A percentile compares a stretch with the other conserved stretches of the same genome.
These are phyloP conservation scores for Lumnitzera littorea DNA, from an alignment of 345 rosid genomes.

Conservation along the genomic window DNA sequence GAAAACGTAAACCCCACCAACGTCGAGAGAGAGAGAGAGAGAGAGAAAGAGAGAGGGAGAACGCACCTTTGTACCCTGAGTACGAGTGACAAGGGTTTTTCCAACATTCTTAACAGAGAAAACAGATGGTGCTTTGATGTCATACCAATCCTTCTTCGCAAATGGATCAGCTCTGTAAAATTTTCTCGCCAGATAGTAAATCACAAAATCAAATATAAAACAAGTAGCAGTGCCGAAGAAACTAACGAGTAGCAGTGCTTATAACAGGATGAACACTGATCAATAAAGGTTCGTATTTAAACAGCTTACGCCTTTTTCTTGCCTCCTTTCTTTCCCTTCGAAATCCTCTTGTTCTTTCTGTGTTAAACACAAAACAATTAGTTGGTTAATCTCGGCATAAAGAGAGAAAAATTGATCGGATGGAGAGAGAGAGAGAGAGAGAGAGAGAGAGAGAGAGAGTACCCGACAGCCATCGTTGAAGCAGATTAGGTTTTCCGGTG, in stretches of 20 bases:
- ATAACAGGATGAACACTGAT: no score
- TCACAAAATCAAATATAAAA: background rate
- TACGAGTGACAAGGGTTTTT: slow-evolving; percentile 83
- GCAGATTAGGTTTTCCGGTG: background rate
- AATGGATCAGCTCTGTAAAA: slow-evolving; percentile 69
- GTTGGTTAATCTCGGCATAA: background rate
- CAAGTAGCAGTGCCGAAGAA: background rate
- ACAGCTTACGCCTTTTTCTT: slow-evolving; percentile 87
- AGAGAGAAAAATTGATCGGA: background rate
- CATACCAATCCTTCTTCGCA: slow-evolving; percentile 98
- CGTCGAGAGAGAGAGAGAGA: background rate
- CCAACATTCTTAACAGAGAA: slow-evolving; percentile 65
- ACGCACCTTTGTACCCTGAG: slow-evolving; percentile 91
- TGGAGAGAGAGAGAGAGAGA: background rate
- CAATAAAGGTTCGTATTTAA: background rate
- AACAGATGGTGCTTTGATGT: slow-evolving; percentile 83
- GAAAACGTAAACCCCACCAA: background rate
- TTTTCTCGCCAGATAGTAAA: no score
- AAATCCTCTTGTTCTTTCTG: slow-evolving; percentile 95
- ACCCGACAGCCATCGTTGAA: slow-evolving; percentile 40
- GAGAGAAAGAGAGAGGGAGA: background rate
- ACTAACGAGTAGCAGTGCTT: background rate
- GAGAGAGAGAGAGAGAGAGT: background rate
- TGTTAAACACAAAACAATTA: background rate
- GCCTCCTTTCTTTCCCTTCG: slow-evolving; percentile 95